Evolutionary conservation across 345 rosid species (phyloP), one percentile per base, ranked within the genome.

Genomic region (Salix viminalis): DNA sequence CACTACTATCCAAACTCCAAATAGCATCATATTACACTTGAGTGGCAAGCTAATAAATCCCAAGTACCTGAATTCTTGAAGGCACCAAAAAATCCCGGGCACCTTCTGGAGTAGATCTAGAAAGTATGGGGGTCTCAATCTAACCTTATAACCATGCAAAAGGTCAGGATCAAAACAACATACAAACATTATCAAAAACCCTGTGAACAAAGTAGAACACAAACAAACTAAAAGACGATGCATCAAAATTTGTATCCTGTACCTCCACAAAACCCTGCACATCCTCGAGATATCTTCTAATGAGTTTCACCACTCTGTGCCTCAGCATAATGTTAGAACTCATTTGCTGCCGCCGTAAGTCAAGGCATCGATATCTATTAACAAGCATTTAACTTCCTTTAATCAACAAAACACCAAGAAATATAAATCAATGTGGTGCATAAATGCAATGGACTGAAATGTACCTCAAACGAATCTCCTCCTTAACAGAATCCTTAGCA

Each of bases 71-170:
- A 90, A 93, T 81, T 90, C 97, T 92, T 24, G 97, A 93, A 72
- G 99, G 99, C 13, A 96, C 99, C 83, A 96, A 83, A 85, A 91
- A 96, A 86, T 96, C 98, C 50, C 97, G 88, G 24, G 99, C 99
- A 69, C 98, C 98, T 89, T 93, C 97, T 46, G 99, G 99, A 79
- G 99, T 96, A 30, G 98, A 96, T 85, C 95, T 92, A 56, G 96
- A 90, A 65, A 96, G 97, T 74, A 93, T 83, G 70, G 99, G 99
- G 76, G 99, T 96, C 88, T 93, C 99, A 86, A 96, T 93, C 99
- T 96, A 56, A 84, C 83, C 88, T 87, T 84, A 84, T 65, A 85
- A 79, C 74, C 82, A 85, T 61, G 78, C 85, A 84, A 81, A 88
- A n/a, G 28, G 83, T 85, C 76, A 84, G 73, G 65, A 88, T 82